A percentile compares a stretch with the other conserved stretches of the same genome.
Evolutionary conservation across 1,284 basidiomycete genomes (phyloP).

Genomic region (Violaceomyces palustris): DNA sequence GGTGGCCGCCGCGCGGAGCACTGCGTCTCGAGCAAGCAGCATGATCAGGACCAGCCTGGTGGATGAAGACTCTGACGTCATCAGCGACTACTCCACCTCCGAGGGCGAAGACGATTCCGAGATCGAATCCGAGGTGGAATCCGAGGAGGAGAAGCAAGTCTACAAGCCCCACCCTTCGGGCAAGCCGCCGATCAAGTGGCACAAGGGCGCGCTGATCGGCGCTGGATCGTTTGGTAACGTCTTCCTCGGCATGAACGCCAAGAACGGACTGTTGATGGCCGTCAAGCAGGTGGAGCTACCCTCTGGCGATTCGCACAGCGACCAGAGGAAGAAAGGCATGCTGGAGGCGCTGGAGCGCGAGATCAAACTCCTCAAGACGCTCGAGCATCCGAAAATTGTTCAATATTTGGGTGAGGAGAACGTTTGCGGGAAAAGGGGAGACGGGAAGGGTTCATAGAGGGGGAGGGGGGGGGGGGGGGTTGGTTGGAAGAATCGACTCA

Average conservation of each 20-base stretch:
- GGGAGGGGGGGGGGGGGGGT: no score
- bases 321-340: constrained; percentile 92
- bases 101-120: constrained; percentile 36
- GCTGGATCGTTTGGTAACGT: constrained; percentile 62
- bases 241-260: constrained; percentile 90
- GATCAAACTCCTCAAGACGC: constrained; percentile 88
- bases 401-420: constrained; percentile 98
- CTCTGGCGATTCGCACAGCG: constrained; percentile 75
- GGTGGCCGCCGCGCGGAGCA: constrained; percentile 16
- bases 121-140: constrained; percentile 4
- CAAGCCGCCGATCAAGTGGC: constrained; percentile 79
- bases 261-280: constrained; percentile 90
- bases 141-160: constrained; percentile 3
- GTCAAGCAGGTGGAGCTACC: constrained; percentile 98
- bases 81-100: constrained; percentile 27
- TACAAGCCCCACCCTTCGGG: constrained; percentile 2
- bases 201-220: constrained; percentile 95
- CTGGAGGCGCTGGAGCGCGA: constrained; percentile 88
- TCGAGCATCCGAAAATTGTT: constrained; percentile 95
- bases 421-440: constrained; percentile 53
- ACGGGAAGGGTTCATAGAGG: neutral
- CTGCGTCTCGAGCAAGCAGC: constrained; percentile 23
- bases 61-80: constrained; percentile 19
- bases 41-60: no score
- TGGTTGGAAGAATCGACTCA: constrained; percentile 1